phyloP scores from a whole-genome alignment of 306 rosid species.

The Castanospermum australe region DNA sequence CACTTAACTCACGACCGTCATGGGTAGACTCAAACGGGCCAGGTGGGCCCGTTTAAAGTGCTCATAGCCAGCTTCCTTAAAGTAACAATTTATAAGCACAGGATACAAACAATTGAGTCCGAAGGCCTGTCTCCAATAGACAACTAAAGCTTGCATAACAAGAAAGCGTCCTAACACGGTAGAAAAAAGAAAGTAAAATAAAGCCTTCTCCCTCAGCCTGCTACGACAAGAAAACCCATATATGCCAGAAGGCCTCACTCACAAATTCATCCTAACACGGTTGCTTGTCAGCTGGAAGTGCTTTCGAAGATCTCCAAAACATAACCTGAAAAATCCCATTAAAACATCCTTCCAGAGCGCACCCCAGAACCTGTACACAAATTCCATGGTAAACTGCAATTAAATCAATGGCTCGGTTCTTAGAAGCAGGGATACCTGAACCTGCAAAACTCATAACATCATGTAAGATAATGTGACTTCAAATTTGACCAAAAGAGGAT shows the following conservation, averaged over 20 bases:
- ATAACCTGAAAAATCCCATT: constrained; percentile 30
- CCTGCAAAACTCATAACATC: constrained; percentile 64
- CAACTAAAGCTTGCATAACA: background rate
- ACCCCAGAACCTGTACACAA: constrained; percentile 68
- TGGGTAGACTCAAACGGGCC: no score
- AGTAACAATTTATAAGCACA: background rate
- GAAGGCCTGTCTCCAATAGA: background rate
- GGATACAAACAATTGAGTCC: background rate
- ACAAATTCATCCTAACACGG: constrained; percentile 17
- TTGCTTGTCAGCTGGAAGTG: constrained; percentile 7
- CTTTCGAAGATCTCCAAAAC: background rate
- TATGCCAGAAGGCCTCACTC: background rate
- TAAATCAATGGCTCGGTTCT: constrained; percentile 41
- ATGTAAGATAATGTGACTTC: constrained; percentile 41
- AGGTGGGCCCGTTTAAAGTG: no score
- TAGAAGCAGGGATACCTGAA: constrained; percentile 71
- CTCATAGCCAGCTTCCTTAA: background rate
- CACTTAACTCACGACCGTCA: no score
- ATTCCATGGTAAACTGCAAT: constrained; percentile 61
- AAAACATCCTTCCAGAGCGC: constrained; percentile 35
- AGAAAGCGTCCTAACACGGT: constrained; percentile 3
- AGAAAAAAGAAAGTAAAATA: background rate
- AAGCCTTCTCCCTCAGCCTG: background rate
- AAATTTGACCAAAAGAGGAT: background rate
- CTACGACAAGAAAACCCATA: constrained; percentile 3